Evolutionary conservation across 2,329 filamentous ascomycete genomes (phyloP), one percentile per base, ranked within the genome.

Genomic region (Calonectria naviculata): DNA sequence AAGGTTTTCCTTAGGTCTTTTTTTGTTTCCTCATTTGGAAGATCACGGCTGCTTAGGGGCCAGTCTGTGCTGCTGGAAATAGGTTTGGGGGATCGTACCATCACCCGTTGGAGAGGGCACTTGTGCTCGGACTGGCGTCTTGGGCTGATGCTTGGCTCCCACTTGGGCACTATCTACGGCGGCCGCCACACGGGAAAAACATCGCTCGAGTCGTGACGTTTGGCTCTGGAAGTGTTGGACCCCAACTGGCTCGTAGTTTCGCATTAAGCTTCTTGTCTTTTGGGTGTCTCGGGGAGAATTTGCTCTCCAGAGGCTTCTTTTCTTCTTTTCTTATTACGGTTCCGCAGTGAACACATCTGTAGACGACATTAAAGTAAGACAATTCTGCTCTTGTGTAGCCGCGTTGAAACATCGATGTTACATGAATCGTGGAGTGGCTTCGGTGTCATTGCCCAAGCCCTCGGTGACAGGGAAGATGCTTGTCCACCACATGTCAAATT

Each of bases 91-190:
- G 42, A 38, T 66, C 67, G 67, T 61, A 66, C 46, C 62, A 70
- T 46, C 49, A 49, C 29, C 41, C 56, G 26, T 54, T 52, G 52
- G 17, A 46, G 44, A 47, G 24, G 42, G 34, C 67, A 36, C 31
- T 46, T 62, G 68, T 65, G 68, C 68, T 70, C 68, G 68, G 62
- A 65, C 68, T 70, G 68, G 68, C 68, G 68, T 10, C 58, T 56
- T 56, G 52, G 52, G 52, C 52, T 56, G 52, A 38, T 47, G 56
- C 19, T 44, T 47, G 52, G 63, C 29, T 62, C 34, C 56, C 21
- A 24, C 26, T 52, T 61, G 62, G 62, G 61, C 67, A 54, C 44
- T 21, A 28, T 64, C 28, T 38, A 38, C 19, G 34, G 36, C 52
- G 41, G 52, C 61, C 58, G 66, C 66, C 66, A 68, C 66, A 28